Evolutionary conservation across 306 rosid species (phyloP).

Genomic region (Quercus suber): DNA sequence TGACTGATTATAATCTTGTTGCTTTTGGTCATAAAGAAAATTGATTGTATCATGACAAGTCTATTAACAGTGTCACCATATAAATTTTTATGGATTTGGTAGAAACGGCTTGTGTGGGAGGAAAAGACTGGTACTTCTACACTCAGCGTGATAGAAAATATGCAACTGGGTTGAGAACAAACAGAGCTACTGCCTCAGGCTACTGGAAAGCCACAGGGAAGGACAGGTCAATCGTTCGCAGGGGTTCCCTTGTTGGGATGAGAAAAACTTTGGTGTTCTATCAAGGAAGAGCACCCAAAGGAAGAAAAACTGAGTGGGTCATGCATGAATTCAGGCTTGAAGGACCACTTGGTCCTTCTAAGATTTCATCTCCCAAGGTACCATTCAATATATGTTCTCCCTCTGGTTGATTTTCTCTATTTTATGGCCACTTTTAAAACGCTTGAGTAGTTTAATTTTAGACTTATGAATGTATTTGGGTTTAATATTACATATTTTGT

Average conservation of each 20-base stretch:
- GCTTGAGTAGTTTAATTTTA: too few species aligned
- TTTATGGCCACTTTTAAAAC: neutral
- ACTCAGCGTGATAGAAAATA: slow-evolving; percentile 80
- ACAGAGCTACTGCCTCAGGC: slow-evolving; percentile 88
- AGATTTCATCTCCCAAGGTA: slow-evolving; percentile 61
- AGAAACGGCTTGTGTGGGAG: slow-evolving; percentile 86
- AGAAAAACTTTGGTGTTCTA: slow-evolving; percentile 90
- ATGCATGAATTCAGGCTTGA: slow-evolving; percentile 92
- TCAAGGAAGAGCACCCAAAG: slow-evolving; percentile 97
- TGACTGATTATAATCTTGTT: too few species aligned
- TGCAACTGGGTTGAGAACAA: slow-evolving; percentile 81
- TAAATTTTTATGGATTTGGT: neutral
- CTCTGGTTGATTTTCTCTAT: neutral
- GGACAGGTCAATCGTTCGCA: slow-evolving; percentile 58
- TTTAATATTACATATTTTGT: too few species aligned
- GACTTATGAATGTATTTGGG: too few species aligned
- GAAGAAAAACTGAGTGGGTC: slow-evolving; percentile 85
- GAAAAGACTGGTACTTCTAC: slow-evolving; percentile 92
- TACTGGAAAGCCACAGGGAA: slow-evolving; percentile 98
- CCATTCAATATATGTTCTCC: neutral
- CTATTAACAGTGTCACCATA: neutral
- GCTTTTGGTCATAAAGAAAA: neutral
- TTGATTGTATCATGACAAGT: neutral
- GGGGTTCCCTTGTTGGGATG: slow-evolving; percentile 76
- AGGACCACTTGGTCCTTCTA: slow-evolving; percentile 53